Base-by-base conservation (phyloP, 139 green algal genomes). In the Chlorella sorokiniana region DNA sequence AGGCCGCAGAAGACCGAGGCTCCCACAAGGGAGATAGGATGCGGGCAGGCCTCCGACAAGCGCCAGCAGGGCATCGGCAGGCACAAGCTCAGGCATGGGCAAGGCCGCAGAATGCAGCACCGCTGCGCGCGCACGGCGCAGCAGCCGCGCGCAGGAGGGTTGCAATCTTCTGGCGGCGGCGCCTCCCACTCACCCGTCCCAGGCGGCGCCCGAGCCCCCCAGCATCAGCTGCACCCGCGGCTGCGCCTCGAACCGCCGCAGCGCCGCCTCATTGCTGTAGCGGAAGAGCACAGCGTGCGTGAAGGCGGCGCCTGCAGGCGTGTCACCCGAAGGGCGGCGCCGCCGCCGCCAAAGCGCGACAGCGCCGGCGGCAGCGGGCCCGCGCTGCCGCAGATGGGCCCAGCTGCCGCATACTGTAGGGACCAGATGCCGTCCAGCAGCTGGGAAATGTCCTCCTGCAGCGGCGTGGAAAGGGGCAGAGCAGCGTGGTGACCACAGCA, bases 381-480 rank as follows among this genome's bases (percentile, higher is more conserved):
- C 9, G 77, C 83, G 38, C 44, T 64, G 54, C 52, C 83, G 59
- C 54, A 81, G 35, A 87, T 81, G 65, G 83, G 83, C 40, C 83
- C 83, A 0, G 73, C 48, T 2, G 72, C 77, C 40, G 76, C 29
- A 68, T 85, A 87, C 41, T 87, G 83, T 22, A 85, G 69, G 25
- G 83, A 87, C 83, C 83, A 87, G n/a, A 83, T 45, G 33, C 63
- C 64, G 51, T 87, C 83, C 44, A 84, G 44, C 2, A 80, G 2
- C 27, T 37, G 44, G 1, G 63, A 22, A 1, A 51, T 6, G 6
- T 64, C 63, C 1, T 64, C 63, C 76, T 82, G 63, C 76, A 38
- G 31, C 10, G 1, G 11, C 16, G 48, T 59, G 16, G 16, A 59
- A 25, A 59, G 14, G 16, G 16, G 16, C 16, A 59, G n/a, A n/a